A percentile compares a stretch with the other conserved stretches of the same genome.
Evolutionary conservation across 208 protist genomes (phyloP).

Genomic region (Crithidia expoeki): DNA sequence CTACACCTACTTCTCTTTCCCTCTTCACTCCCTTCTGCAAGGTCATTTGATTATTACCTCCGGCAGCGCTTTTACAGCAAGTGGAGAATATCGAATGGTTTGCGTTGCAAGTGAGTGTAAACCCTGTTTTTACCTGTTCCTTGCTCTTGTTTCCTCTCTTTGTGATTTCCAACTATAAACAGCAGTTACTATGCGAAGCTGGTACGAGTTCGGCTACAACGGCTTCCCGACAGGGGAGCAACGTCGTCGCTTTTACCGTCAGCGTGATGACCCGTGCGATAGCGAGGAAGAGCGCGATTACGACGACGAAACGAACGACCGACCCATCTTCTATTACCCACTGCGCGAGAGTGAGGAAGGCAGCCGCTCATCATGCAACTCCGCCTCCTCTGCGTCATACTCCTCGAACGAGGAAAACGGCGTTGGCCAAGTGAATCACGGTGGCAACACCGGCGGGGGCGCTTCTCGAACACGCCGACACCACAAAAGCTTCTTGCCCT

Average conservation of each 20-base stretch:
- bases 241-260: conserved; percentile 80
- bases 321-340: conserved; percentile 72
- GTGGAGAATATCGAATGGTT: too few relatives aligned
- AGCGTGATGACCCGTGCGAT: conserved; percentile 84
- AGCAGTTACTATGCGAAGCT: conserved; percentile 55
- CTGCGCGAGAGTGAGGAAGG: conserved; percentile 55
- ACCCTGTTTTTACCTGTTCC: too few relatives aligned
- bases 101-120: too few relatives aligned
- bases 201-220: conserved; percentile 87
- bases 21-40: too few relatives aligned
- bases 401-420: background rate
- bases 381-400: conserved; percentile 2
- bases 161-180: too few relatives aligned
- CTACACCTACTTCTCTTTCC: too few relatives aligned
- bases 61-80: too few relatives aligned
- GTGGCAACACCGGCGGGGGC: too few relatives aligned
- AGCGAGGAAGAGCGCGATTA: conserved; percentile 84
- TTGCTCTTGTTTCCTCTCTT: too few relatives aligned
- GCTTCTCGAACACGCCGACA: background rate
- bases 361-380: conserved; percentile 17
- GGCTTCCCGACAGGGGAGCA: conserved; percentile 79
- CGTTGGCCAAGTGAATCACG: too few relatives aligned
- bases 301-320: conserved; percentile 69
- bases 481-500: conserved; percentile 2
- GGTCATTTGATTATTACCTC: too few relatives aligned